A percentile compares a stretch with the other conserved stretches of the same genome.
These are phyloP conservation scores for Fusarium xyrophilum DNA, from an alignment of 2,329 filamentous ascomycete species.

Conservation along the genomic window DNA sequence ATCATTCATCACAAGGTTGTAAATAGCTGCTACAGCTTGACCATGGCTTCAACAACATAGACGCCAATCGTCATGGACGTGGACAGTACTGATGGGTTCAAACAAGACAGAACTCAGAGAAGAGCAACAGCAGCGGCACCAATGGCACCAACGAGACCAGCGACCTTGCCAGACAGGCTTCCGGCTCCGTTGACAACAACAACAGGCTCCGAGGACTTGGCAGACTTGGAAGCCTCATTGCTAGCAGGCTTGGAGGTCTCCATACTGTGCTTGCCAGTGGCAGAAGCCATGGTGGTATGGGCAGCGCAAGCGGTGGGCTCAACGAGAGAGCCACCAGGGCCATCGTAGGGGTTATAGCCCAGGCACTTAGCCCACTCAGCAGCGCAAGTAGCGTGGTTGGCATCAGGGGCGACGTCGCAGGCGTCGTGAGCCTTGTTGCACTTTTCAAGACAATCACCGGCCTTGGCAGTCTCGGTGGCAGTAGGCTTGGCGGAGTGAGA, in stretches of 20 bases:
- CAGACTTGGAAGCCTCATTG: neutral
- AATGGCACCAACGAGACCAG: neutral
- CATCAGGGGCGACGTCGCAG: neutral
- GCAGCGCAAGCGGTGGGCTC: neutral
- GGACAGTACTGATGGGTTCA: too few relatives aligned
- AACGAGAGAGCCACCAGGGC: neutral
- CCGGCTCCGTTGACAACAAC: slow-evolving; percentile 12
- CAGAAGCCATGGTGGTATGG: neutral
- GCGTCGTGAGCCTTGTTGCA: neutral
- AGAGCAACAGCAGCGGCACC: slow-evolving; percentile 2
- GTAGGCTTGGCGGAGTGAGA: neutral
- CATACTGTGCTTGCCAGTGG: neutral
- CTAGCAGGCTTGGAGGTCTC: neutral
- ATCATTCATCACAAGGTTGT: neutral
- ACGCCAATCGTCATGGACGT: too few relatives aligned
- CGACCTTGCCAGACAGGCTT: neutral
- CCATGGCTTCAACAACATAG: too few relatives aligned
- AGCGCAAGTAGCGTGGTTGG: slow-evolving; percentile 8
- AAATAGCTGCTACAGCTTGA: too few relatives aligned
- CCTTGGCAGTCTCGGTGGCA: neutral
- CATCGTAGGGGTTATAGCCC: slow-evolving; percentile 8
- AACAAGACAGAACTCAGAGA: neutral
- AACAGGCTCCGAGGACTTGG: neutral
- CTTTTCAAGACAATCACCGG: neutral
- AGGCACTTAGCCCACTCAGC: slow-evolving; percentile 1